Evolutionary conservation across 495 filamentous ascomycete species (phyloP), one percentile per base, ranked within the genome.

Genomic region (Penicillium egyptiacum): DNA sequence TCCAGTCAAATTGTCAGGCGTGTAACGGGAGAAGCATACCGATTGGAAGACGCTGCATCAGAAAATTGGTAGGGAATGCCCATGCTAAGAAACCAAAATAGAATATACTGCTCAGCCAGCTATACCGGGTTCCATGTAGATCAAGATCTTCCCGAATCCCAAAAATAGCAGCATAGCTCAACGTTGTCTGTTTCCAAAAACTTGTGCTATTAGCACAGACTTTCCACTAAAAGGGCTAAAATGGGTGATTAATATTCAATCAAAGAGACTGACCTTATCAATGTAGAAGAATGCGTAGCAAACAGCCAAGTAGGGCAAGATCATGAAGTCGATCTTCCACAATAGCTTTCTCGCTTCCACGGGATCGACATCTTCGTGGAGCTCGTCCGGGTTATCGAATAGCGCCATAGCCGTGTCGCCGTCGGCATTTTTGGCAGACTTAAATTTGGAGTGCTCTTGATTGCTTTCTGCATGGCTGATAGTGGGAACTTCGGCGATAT

Each of bases 221-320:
- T 17, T 25, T 44, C 11, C 4, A 2, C 11, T 46, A 16, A 59
- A 49, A 17, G 44, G 8, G 41, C 53, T 31, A 43, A 14, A 60
- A 68, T 10, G 50, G 45, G 26, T 56, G 67, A 8, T 11, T 26
- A 57, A 71, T 56, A 3, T 33, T 49, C 10, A 44, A 70, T 50
- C 12, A 30, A 35, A 4, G 31, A n/a, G 14, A 28, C 50, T 31
- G 0, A 53, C 75, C 66, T 83, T 82, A 48, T 84, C 81, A 59
- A 84, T 82, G 50, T 82, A 85, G 53, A 84, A 84, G 63, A 85
- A 86, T 0, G 76, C 76, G 67, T 84, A 85, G 53, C 79, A 86
- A 37, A 85, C 76, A 4, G 77, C 79, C 20, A 86, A 62, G 61
- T 77, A 75, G 2, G 76, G 76, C 25, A 79, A 23, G 23, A 78